Evolutionary conservation across 2,329 filamentous ascomycete genomes (phyloP), one percentile per base, ranked within the genome.

Genomic region (Aspergillus thermomutatus): DNA sequence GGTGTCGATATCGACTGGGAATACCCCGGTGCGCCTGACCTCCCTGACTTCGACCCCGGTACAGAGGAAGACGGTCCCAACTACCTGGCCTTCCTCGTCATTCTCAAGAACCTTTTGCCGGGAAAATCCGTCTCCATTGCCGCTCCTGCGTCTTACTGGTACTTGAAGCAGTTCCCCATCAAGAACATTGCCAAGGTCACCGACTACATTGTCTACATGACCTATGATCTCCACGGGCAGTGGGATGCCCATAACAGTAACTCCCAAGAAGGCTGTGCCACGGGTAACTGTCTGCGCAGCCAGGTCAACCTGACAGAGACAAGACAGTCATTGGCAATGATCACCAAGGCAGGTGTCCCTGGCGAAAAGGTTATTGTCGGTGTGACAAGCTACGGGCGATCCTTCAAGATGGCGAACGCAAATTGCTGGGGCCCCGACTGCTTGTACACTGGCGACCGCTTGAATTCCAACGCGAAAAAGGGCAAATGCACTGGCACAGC

Each of bases 251-350:
- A 40, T 11, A 60, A 34, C 45, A 23, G n/a, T 3, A 31, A 53
- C 17, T n/a, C 61, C 3, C 47, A 50, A 8, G 48, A 52, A 7
- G 69, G 66, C 14, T 74, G 72, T 52, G 40, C 47, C 4, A 28
- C n/a, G 8, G 68, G 69, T 1, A 68, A 67, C 48, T 73, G 77
- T 49, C 65, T 78, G 1, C 71, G 75, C 3, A 71, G 67, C 0
- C 76, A 78, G 56, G 62, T 75, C 60, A 78, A 78, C 66, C 56
- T 64, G 46, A 78, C 75, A 1, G 72, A 76, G 56, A 75, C 71
- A 1, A 53, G 54, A 1, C 59, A 60, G 9, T 58, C 73, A 0
- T 62, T 79, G 9, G 57, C 69, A 1, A 77, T 75, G 55, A 54
- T 72, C 48, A 69, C 68, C 14, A 77, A 77, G 57, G 73, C 75